Evolutionary conservation across 306 rosid species (phyloP).

Genomic region (Glycyrrhiza uralensis): DNA sequence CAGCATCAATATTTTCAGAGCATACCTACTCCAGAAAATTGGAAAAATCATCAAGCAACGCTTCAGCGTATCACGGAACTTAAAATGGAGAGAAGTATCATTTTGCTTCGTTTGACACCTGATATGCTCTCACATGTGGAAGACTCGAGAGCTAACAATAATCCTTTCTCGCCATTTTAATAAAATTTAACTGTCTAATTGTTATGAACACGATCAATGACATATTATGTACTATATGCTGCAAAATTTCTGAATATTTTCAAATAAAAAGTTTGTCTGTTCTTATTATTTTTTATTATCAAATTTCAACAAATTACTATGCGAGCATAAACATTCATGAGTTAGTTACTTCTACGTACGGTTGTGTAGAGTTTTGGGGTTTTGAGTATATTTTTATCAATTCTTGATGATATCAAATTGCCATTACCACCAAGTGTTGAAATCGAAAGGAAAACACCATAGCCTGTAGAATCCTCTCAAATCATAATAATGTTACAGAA

Average conservation of each 20-base stretch:
- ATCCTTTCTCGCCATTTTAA: neutral
- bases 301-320: no score
- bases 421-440: no score
- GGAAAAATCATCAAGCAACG: neutral
- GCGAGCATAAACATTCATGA: no score
- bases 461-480: no score
- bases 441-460: no score
- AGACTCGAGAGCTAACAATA: neutral
- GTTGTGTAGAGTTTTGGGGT: no score
- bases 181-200: neutral
- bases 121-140: slow-evolving; percentile 25
- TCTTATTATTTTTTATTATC: no score
- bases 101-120: slow-evolving; percentile 38
- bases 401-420: no score
- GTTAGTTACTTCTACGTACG: no score
- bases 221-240: neutral
- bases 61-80: neutral
- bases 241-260: neutral
- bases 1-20: neutral
- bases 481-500: neutral
- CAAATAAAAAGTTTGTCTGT: neutral
- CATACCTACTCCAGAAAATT: neutral
- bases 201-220: neutral
- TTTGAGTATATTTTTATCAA: no score
- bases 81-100: slow-evolving; percentile 26